Evolutionary conservation across 306 rosid species (phyloP).

Genomic region (Morella rubra): DNA sequence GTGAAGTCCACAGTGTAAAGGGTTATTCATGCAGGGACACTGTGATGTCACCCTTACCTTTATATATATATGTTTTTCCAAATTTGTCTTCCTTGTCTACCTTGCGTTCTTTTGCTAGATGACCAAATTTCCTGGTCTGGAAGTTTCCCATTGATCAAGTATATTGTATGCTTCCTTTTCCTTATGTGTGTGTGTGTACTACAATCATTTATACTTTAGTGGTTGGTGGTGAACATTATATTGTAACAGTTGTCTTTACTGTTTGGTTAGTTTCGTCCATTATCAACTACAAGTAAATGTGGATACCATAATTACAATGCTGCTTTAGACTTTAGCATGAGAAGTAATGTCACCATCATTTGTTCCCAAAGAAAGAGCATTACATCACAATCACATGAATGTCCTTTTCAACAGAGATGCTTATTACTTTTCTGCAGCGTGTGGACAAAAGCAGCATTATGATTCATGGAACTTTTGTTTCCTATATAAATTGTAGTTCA

Average conservation of each 20-base stretch:
- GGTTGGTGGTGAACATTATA: too few relatives aligned
- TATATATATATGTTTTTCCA: constrained; percentile 7
- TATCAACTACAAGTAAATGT: constrained; percentile 32
- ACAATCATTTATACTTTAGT: too few relatives aligned
- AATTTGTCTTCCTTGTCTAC: neutral
- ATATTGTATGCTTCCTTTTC: too few relatives aligned
- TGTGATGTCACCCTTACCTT: constrained; percentile 2
- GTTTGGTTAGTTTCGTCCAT: too few relatives aligned
- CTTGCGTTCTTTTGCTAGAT: too few relatives aligned
- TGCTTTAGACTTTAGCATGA: constrained; percentile 58
- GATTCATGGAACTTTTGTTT: constrained; percentile 26
- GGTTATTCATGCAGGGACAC: constrained; percentile 13
- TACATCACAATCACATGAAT: constrained; percentile 25
- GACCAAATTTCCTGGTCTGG: too few relatives aligned
- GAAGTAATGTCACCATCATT: constrained; percentile 72
- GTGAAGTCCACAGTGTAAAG: constrained; percentile 54
- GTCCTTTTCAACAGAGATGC: constrained; percentile 45
- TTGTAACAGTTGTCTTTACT: too few relatives aligned
- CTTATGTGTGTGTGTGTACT: too few relatives aligned
- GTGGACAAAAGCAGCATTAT: constrained; percentile 33
- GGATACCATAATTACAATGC: constrained; percentile 32
- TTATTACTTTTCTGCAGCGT: constrained; percentile 29
- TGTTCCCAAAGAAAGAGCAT: constrained; percentile 18
- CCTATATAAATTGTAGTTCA: neutral
- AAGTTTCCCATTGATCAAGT: too few relatives aligned